phyloP scores from a whole-genome alignment of 2,329 filamentous ascomycete species.

The Colletotrichum melonis region DNA sequence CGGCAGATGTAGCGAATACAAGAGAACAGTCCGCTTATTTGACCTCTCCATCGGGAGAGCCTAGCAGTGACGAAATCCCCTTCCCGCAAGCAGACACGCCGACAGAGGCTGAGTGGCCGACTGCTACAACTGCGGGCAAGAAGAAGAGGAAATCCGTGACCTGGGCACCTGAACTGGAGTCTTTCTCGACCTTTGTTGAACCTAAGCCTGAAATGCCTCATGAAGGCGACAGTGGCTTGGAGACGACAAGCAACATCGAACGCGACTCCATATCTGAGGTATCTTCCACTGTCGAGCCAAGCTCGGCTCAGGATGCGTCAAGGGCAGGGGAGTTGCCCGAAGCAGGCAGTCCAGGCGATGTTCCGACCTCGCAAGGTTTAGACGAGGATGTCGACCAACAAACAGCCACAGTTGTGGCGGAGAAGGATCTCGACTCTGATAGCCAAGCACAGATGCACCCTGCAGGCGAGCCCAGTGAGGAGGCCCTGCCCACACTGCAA shows the following conservation, averaged over 20 bases:
- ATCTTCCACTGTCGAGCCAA: not conserved
- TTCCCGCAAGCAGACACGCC: constrained; percentile 22
- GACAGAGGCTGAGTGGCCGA: constrained; percentile 20
- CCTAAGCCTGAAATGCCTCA: not conserved
- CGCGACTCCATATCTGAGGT: not conserved
- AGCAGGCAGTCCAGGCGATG: not conserved
- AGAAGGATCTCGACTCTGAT: constrained; percentile 21
- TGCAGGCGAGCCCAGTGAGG: constrained; percentile 14
- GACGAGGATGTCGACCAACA: not conserved
- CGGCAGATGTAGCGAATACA: constrained; percentile 37
- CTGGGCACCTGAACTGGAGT: constrained; percentile 27
- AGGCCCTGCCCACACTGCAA: constrained; percentile 9
- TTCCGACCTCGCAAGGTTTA: not conserved
- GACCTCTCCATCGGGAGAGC: constrained; percentile 32
- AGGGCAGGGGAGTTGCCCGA: not conserved
- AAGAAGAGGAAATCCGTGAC: constrained; percentile 33
- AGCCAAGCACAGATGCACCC: constrained; percentile 17
- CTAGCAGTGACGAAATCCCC: constrained; percentile 28
- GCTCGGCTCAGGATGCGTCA: not conserved
- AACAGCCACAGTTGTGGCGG: constrained; percentile 10
- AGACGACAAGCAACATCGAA: not conserved
- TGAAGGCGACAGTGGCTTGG: not conserved
- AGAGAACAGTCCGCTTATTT: constrained; percentile 36
- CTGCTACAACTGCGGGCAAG: constrained; percentile 21
- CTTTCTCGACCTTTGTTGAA: constrained; percentile 1